phyloP scores from a whole-genome alignment of 305 asterid species.

The Fraxinus latifolia region DNA sequence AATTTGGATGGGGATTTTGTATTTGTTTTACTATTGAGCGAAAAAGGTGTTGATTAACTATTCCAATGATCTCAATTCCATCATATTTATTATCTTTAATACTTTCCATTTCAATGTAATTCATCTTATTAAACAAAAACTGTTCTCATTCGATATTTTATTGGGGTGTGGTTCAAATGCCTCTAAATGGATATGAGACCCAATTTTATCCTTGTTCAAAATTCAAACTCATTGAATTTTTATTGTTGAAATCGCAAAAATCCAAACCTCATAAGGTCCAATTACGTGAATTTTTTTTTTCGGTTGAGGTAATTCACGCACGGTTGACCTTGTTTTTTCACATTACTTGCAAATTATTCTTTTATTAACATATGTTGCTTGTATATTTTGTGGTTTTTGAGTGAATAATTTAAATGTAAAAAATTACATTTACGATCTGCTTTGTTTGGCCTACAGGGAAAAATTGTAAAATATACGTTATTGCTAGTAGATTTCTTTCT shows the following conservation, averaged over 20 bases:
- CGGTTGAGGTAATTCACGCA: too few relatives aligned
- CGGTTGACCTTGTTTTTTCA: too few relatives aligned
- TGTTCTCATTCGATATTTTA: not conserved
- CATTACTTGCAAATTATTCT: too few relatives aligned
- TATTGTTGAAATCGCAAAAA: not conserved
- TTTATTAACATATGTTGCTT: not conserved
- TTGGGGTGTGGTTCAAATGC: not conserved
- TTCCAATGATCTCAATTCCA: not conserved
- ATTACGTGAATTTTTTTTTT: too few relatives aligned
- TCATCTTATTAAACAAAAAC: not conserved
- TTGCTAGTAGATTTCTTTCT: not conserved
- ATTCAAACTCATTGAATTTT: not conserved
- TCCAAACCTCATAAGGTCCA: not conserved
- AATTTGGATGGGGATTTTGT: not conserved
- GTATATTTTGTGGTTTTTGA: not conserved
- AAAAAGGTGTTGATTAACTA: not conserved
- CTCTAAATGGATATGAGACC: not conserved
- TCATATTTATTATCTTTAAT: not conserved
- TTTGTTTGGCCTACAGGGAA: not conserved
- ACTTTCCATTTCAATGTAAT: not conserved
- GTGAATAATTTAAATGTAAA: not conserved
- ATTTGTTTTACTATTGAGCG: not conserved
- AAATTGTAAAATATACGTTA: not conserved
- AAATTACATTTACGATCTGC: not conserved
- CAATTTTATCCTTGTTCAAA: not conserved